Conservation (phyloP, 1,139 yeast genomes). For the Pichia sp. region DNA sequence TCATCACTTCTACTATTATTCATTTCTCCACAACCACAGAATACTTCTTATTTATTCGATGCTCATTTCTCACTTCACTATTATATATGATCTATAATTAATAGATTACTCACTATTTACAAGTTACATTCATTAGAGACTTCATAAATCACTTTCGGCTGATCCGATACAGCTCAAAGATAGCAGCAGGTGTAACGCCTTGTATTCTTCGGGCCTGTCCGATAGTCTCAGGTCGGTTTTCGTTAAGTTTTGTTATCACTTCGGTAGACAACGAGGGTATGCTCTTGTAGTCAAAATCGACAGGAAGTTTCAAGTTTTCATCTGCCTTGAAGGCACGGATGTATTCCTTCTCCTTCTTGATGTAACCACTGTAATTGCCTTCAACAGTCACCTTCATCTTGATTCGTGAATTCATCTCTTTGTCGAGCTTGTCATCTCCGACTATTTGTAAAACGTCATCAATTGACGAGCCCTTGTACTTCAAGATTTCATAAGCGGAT, state of each 20-base stretch:
- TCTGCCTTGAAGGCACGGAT: conserved; percentile 79
- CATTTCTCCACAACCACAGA: neutral
- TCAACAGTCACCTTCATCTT: conserved; percentile 66
- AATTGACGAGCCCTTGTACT: conserved; percentile 37
- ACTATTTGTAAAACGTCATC: conserved; percentile 38
- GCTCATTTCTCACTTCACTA: neutral
- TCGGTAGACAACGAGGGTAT: conserved; percentile 64
- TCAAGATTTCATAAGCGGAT: conserved; percentile 54
- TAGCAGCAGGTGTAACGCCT: conserved; percentile 87
- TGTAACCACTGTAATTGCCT: conserved; percentile 79
- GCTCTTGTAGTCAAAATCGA: conserved; percentile 54
- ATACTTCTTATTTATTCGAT: neutral
- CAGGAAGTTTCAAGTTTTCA: conserved; percentile 67
- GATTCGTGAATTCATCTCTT: conserved; percentile 48
- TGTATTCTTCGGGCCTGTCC: conserved; percentile 95
- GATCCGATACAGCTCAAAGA: conserved; percentile 58
- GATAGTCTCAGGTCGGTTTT: conserved; percentile 78
- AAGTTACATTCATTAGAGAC: neutral
- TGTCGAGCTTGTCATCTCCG: conserved; percentile 22
- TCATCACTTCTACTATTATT: neutral
- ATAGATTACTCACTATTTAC: conserved; percentile 7
- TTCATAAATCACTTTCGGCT: conserved; percentile 18
- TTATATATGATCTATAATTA: conserved; percentile 1
- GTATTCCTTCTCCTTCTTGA: conserved; percentile 66
- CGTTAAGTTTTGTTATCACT: conserved; percentile 64